phyloP scores from a whole-genome alignment of 164 flowering plant species.

The Berberis thunbergii region DNA sequence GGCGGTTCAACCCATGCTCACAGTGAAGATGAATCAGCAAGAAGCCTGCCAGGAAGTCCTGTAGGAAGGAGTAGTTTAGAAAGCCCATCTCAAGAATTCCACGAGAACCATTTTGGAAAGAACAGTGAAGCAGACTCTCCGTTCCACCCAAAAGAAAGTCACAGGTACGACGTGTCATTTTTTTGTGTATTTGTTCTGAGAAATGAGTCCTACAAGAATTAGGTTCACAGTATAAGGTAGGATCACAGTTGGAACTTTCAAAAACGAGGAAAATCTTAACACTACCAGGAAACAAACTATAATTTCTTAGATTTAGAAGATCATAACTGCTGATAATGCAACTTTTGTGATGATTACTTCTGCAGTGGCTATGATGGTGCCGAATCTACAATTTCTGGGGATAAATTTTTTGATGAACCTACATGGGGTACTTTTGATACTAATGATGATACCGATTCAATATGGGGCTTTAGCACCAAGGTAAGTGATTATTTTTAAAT shows the following conservation, averaged over 20 bases:
- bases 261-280: no score
- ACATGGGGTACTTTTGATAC: slow-evolving; percentile 80
- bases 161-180: slow-evolving; percentile 29
- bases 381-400: slow-evolving; percentile 42
- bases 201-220: no score
- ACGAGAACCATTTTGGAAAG: slow-evolving; percentile 31
- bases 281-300: no score
- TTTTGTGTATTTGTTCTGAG: no score
- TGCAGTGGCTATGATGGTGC: slow-evolving; percentile 63
- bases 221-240: no score
- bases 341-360: neutral
- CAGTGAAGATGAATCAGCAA: slow-evolving; percentile 41
- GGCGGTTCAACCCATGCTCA: slow-evolving; percentile 31
- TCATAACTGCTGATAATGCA: neutral
- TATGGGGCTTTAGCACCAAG: slow-evolving; percentile 73
- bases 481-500: slow-evolving; percentile 22
- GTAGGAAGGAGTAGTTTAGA: slow-evolving; percentile 26
- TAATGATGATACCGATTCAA: slow-evolving; percentile 76
- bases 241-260: no score
- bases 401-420: slow-evolving; percentile 73
- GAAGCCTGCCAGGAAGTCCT: slow-evolving; percentile 54
- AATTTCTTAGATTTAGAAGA: no score
- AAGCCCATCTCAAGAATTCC: slow-evolving; percentile 43
- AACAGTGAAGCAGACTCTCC: slow-evolving; percentile 34
- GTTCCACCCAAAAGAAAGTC: slow-evolving; percentile 40